Evolutionary conservation across 1,139 yeast genomes (phyloP).

Genomic region (Debaryomycetaceae sp.): DNA sequence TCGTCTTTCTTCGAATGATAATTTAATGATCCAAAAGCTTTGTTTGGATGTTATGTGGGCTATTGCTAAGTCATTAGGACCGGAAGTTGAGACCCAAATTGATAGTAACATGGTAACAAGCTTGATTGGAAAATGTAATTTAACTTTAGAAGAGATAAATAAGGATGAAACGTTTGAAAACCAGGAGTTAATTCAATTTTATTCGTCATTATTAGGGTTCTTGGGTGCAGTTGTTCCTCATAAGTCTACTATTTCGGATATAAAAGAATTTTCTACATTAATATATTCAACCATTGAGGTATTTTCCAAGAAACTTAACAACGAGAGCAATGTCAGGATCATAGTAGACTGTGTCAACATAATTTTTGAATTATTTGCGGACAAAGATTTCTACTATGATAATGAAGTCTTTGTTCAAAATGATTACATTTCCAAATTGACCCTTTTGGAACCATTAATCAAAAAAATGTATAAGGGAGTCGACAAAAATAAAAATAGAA

Average conservation of each 20-base stretch:
- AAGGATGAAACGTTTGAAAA: slow-evolving; percentile 10
- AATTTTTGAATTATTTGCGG: slow-evolving; percentile 81
- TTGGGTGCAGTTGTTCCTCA: slow-evolving; percentile 53
- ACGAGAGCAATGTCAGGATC: slow-evolving; percentile 29
- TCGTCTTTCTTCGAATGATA: slow-evolving; percentile 15
- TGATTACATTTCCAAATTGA: slow-evolving; percentile 45
- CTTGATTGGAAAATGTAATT: slow-evolving; percentile 20
- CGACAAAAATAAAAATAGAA: slow-evolving; percentile 61
- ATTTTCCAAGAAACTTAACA: slow-evolving; percentile 12
- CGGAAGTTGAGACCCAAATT: slow-evolving; percentile 22
- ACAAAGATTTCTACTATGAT: slow-evolving; percentile 65
- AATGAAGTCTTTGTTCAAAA: slow-evolving; percentile 59
- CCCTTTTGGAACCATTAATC: slow-evolving; percentile 44
- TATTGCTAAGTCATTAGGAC: slow-evolving; percentile 43
- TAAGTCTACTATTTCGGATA: slow-evolving; percentile 44
- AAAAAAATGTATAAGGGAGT: slow-evolving; percentile 57
- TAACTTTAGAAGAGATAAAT: slow-evolving; percentile 7
- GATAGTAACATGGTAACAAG: slow-evolving; percentile 22
- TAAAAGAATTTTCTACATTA: slow-evolving; percentile 15
- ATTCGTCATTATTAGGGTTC: slow-evolving; percentile 44
- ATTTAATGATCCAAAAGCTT: slow-evolving; percentile 36
- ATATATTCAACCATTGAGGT: slow-evolving; percentile 31
- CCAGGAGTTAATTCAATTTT: slow-evolving; percentile 20
- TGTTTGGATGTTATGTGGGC: slow-evolving; percentile 65
- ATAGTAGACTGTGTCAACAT: slow-evolving; percentile 61